Evolutionary conservation across 495 filamentous ascomycete genomes (phyloP).

Genomic region (Hypoxylon lienhwacheense): DNA sequence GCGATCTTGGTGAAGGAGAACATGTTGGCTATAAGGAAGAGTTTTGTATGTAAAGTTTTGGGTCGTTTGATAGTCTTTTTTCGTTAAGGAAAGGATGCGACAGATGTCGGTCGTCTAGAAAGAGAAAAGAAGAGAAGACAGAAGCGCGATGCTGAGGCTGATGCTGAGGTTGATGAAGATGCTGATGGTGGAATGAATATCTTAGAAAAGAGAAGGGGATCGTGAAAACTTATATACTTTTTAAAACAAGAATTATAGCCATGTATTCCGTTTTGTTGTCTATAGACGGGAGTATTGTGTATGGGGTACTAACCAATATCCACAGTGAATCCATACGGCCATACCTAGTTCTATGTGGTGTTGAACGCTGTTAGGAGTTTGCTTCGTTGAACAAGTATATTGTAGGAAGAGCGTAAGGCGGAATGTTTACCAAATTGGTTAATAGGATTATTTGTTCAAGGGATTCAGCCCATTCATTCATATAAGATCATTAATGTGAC

Average conservation of each 20-base stretch:
- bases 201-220: not conserved
- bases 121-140: not conserved
- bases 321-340: too few relatives aligned
- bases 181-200: not conserved
- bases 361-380: not conserved
- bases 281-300: too few relatives aligned
- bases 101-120: not conserved
- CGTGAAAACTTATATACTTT: slow-evolving; percentile 5
- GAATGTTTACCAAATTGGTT: not conserved
- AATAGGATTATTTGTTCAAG: not conserved
- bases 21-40: slow-evolving; percentile 10
- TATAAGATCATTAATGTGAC: not conserved
- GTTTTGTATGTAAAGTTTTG: not conserved
- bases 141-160: not conserved
- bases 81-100: not conserved
- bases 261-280: too few relatives aligned
- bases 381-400: not conserved
- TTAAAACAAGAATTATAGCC: not conserved
- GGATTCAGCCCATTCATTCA: not conserved
- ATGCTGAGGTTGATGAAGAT: not conserved
- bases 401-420: not conserved
- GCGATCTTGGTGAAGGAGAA: slow-evolving; percentile 16
- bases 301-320: too few relatives aligned
- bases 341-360: too few relatives aligned
- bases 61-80: not conserved